These are phyloP conservation scores for Alternaria solani DNA, from an alignment of 2,329 filamentous ascomycete species.

Conservation along the genomic window DNA sequence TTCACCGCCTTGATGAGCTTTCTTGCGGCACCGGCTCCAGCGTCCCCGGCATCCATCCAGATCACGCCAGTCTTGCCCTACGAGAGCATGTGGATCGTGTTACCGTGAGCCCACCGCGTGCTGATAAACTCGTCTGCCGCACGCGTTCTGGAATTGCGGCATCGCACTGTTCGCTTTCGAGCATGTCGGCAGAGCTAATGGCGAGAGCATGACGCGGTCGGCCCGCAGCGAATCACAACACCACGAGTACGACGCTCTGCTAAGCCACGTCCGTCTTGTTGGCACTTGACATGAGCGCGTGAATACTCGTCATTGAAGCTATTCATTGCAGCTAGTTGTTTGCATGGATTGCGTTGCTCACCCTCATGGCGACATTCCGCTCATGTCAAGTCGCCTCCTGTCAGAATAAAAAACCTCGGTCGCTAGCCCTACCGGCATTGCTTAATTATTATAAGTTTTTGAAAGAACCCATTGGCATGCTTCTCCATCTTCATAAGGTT, in stretches of 20 bases:
- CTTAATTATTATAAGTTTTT: not conserved
- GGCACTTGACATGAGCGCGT: not conserved
- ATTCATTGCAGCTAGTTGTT: not conserved
- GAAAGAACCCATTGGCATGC: not conserved
- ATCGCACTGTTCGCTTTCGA: not conserved
- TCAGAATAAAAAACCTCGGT: not conserved
- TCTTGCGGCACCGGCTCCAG: constrained; percentile 25
- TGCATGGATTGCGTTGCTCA: not conserved
- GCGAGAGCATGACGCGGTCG: constrained; percentile 9
- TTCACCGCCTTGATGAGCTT: constrained; percentile 28
- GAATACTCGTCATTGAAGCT: not conserved
- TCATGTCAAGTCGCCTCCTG: not conserved
- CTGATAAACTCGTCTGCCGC: constrained; percentile 18
- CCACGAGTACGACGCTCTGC: constrained; percentile 7
- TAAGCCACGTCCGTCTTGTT: not conserved
- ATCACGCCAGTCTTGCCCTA: constrained; percentile 23
- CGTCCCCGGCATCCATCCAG: constrained; percentile 15
- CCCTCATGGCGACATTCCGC: too few relatives aligned
- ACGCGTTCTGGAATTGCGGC: constrained; percentile 5
- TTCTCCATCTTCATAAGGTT: not conserved
- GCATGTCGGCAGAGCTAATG: not conserved
- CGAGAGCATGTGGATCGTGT: constrained; percentile 25
- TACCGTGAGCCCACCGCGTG: constrained; percentile 31
- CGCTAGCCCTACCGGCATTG: not conserved
- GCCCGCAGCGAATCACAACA: constrained; percentile 6